These are phyloP conservation scores for Microstegium vimineum DNA, from an alignment of 176 grass and related monocot species.

Conservation along the genomic window DNA sequence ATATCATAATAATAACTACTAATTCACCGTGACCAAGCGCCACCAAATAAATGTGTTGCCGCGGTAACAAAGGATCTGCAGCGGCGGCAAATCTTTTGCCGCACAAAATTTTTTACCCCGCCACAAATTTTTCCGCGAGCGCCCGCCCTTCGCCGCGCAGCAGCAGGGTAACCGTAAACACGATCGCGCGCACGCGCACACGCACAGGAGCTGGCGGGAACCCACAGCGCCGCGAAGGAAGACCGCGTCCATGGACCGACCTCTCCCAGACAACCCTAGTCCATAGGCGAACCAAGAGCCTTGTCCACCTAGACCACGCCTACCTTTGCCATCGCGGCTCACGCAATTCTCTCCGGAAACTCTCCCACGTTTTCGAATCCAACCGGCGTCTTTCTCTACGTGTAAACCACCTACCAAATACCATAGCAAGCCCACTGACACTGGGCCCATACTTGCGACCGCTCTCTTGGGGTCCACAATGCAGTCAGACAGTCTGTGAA, in stretches of 20 bases:
- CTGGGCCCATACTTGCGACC: rapidly evolving
- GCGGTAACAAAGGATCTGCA: not conserved
- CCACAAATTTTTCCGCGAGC: not conserved
- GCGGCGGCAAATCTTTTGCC: not conserved
- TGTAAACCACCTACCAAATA: not conserved
- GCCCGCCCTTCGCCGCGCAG: not conserved
- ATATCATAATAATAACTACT: too few species aligned
- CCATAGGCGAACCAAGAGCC: not conserved
- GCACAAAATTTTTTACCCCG: not conserved
- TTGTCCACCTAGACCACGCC: not conserved
- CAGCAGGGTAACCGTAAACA: not conserved
- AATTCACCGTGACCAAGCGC: too few species aligned
- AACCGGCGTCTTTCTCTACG: not conserved
- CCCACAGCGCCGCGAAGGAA: rapidly evolving
- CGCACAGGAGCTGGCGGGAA: not conserved
- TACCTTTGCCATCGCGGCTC: not conserved
- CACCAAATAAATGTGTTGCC: not conserved
- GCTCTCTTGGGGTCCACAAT: rapidly evolving
- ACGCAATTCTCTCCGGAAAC: not conserved
- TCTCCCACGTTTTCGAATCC: not conserved
- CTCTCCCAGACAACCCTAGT: not conserved
- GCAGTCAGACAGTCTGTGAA: rapidly evolving
- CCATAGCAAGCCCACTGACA: rapidly evolving
- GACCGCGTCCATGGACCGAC: not conserved
- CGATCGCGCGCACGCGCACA: too few species aligned